Evolutionary conservation across 2,329 filamentous ascomycete genomes (phyloP).

Genomic region (Akanthomyces dipterigenus): DNA sequence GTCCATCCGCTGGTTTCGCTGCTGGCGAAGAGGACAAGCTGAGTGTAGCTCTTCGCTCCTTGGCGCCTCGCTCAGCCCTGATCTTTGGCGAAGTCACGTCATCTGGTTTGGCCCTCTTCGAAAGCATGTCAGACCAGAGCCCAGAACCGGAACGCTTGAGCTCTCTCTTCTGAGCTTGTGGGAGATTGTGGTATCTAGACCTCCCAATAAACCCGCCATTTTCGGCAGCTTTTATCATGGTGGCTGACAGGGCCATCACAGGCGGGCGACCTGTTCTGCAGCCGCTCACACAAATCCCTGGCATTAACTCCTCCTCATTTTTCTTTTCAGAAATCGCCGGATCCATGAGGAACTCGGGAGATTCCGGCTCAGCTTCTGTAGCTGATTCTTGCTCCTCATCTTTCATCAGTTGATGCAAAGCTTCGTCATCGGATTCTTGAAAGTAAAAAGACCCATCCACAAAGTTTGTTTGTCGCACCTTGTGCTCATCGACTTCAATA

Average conservation of each 20-base stretch:
- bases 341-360: background rate
- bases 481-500: slow-evolving; percentile 59
- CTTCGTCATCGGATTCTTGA: slow-evolving; percentile 50
- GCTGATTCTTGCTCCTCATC: background rate
- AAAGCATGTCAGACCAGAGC: slow-evolving; percentile 3
- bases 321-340: background rate
- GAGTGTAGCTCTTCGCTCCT: background rate
- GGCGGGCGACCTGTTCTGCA: slow-evolving; percentile 31
- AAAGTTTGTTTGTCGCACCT: slow-evolving; percentile 40
- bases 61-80: background rate
- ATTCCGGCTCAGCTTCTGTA: background rate
- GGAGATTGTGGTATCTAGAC: slow-evolving; percentile 13
- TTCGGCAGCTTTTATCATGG: slow-evolving; percentile 34
- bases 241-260: slow-evolving; percentile 29
- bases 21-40: background rate
- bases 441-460: slow-evolving; percentile 42
- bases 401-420: slow-evolving; percentile 23
- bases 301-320: background rate
- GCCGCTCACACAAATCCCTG: slow-evolving; percentile 38
- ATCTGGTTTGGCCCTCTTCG: background rate
- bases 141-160: slow-evolving; percentile 14
- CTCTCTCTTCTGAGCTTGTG: background rate
- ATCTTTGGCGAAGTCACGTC: background rate
- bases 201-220: slow-evolving; percentile 27
- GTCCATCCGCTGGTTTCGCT: slow-evolving; percentile 2